Percentiles rank a stretch among this genome's conserved stretches.
These are phyloP conservation scores for Akanthomyces dipterigenus DNA, from an alignment of 2,329 filamentous ascomycete species.

Conservation along the genomic window DNA sequence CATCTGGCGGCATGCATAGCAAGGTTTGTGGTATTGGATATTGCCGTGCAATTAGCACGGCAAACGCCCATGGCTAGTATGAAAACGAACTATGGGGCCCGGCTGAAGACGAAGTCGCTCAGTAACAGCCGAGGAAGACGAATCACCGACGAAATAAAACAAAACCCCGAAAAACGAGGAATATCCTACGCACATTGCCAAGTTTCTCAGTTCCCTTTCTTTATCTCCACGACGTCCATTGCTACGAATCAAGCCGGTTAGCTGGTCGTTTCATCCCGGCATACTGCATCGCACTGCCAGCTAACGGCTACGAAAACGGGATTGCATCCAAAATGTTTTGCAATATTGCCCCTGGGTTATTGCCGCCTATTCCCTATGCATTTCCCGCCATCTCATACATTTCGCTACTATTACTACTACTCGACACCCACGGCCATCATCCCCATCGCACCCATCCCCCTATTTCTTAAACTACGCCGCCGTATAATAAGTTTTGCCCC, in stretches of 20 bases:
- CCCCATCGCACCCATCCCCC: neutral
- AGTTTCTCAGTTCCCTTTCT: neutral
- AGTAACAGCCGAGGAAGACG: neutral
- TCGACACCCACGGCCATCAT: neutral
- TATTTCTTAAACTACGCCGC: constrained; percentile 9
- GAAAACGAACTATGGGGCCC: neutral
- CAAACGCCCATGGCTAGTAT: neutral
- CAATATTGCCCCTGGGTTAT: neutral
- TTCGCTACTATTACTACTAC: neutral
- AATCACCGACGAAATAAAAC: neutral
- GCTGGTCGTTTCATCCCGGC: neutral
- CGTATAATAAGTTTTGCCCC: constrained; percentile 11
- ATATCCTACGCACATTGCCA: neutral
- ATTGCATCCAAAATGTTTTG: neutral
- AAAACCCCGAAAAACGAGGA: neutral
- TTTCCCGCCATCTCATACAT: neutral
- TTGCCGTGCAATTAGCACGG: neutral
- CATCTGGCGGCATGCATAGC: neutral
- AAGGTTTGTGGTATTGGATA: constrained; percentile 3
- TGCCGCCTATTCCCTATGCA: neutral
- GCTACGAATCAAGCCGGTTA: neutral
- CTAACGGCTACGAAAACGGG: constrained; percentile 2
- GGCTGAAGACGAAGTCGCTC: neutral
- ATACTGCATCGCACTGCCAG: neutral
- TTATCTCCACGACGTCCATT: neutral